Base-by-base conservation (phyloP, 2,329 filamentous ascomycete species). In the Colletotrichum liriopes region DNA sequence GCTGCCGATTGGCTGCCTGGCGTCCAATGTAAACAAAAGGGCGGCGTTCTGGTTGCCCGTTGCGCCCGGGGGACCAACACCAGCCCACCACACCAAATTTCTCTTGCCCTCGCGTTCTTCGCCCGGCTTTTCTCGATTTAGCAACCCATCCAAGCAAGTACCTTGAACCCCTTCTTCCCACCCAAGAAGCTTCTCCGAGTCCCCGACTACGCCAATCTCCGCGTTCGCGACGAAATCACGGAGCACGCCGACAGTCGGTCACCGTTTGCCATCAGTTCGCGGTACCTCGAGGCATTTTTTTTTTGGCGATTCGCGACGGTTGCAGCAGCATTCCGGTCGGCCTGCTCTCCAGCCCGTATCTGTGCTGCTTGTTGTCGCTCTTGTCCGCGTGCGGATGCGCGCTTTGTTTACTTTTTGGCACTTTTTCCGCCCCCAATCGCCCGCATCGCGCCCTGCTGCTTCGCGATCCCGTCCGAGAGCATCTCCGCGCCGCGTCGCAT, bases 11-110 rank as follows among this genome's bases (percentile, higher is more conserved):
- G 69, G 69, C 43, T 49, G 20, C 23, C 29, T 3, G 1, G 20
- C 2, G 1, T 60, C 2, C 59, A 60, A 69, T 69, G 69, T 72
- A 72, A 72, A 72, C 65, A 72, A 72, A 72, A 35, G 29, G 2
- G 35, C 14, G 32, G 12, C 9, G 39, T 56, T 41, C 11, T 61
- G 18, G 58, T 61, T 61, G n/a, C 32, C 45, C 67, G 61, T 70
- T 66, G 62, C 64, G 26, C 43, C 43, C 58, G 41, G 29, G 26
- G 9, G n/a, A 55, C 23, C 43, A 61, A 18, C 43, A 37, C 47
- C 61, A 64, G 60, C 61, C 61, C 61, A 64, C 61, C 61, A 64
- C 61, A 64, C 61, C 49, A 32, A 55, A 43, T 55, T 54, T 64
- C 47, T 51, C 32, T 26, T 47, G 18, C n/a, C 43, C 14, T 35